Base-by-base conservation (phyloP, 257 asterid genomes). In the Primulina eburnea region DNA sequence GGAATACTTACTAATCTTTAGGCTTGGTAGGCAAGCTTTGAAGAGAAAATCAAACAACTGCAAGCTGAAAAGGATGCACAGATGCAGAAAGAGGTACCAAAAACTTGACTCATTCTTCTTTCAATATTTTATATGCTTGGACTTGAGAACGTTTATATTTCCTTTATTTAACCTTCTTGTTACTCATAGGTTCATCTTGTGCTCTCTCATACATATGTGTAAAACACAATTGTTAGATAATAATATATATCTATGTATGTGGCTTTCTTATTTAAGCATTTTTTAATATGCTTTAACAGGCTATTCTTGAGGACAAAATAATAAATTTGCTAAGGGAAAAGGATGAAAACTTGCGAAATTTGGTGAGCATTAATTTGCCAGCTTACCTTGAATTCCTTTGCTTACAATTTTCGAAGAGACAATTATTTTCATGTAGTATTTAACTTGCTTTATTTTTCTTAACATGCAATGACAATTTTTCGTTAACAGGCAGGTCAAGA, bases 71-170 rank as follows among this genome's bases (percentile, higher is more conserved):
- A 79, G 17, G 85, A 77, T 71, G 85, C 62, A 63, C 69, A 17
- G 71, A 69, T 83, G 55, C 81, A 77, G 59, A 83, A 80, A 73
- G 93, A 86, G 91, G 93, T 88, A 79, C 21, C 33, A 18, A 56
- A 21, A 53, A 56, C 52, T 30, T 37, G 7, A 20, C 2, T 35
- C 26, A 20, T n/a, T 33, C 10, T 6, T 4, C 26, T 0, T 11
- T 17, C 26, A 4, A 2, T 2, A 2, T 38, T 38, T 38, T 38
- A 33, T 34, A 33, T 62, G 9, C 18, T 16, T 1, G 6, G 4
- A 67, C 33, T 66, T 66, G 30, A 60, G 38, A 24, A 14, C 34
- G 18, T 29, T 26, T 28, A 30, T 26, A 29, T 8, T n/a, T 64
- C 26, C 21, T n/a, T 11, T 38, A 28, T 8, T 65, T 60, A 34